Evolutionary conservation across 2,329 filamentous ascomycete genomes (phyloP), one percentile per base, ranked within the genome.

Genomic region (Plenodomus lindquistii): DNA sequence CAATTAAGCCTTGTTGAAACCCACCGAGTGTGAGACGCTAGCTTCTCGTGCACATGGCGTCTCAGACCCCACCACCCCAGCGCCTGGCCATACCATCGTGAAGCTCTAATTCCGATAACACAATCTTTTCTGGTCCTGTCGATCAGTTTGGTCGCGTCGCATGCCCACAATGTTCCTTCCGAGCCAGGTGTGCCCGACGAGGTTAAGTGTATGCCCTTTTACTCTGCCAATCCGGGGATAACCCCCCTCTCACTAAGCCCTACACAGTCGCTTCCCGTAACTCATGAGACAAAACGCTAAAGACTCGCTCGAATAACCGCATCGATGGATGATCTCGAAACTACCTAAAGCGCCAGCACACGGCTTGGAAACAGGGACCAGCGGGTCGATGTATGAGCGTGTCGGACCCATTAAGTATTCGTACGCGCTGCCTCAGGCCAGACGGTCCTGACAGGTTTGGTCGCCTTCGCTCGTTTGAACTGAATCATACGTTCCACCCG

Each of bases 1-100:
- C 39, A 20, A 31, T 40, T 16, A 24, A 38, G 24, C 41, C 42
- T 40, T n/a, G 21, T 20, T 70, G 66, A 71, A 70, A 71, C 67
- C 37, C 42, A 27, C 22, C 57, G 41, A 34, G 66, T 70, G 42
- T 64, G 63, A 65, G 57, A 52, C 48, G 50, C 17, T 31, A 31
- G 44, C 50, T 52, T 48, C 60, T 65, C 59, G 48, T 50, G 63
- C 68, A 63, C 44, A 43, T 58, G 54, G 55, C 60, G 70, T 72
- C 56, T 69, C 69, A 72, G 57, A 57, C 52, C 49, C 54, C 53
- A 59, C 47, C 48, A 57, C 46, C 55, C 52, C 52, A 50, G 66
- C 63, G 59, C 52, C 59, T 65, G 58, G 54, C 69, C 68, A 69
- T 60, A 70, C 70, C 55, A 48, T 60, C 44, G 55, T 72, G 69